A percentile compares a stretch with the other conserved stretches of the same genome.
phyloP scores from a whole-genome alignment of 108 stramenopile genomes.

The Cyclotella kingstonii region DNA sequence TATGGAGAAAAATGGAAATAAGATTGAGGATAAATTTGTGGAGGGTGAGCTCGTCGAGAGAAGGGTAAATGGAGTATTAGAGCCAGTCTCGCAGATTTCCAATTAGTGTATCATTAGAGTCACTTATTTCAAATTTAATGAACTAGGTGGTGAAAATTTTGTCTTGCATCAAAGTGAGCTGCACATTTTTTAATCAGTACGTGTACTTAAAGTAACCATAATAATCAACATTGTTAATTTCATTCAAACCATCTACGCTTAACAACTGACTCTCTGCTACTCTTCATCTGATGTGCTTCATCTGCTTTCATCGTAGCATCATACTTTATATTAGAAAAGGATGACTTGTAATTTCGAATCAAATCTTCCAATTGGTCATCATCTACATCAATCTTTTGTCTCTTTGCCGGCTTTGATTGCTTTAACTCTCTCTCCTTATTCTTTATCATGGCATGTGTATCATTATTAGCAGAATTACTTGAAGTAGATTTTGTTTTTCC shows the following conservation, averaged over 20 bases:
- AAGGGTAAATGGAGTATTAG: slow-evolving; percentile 57
- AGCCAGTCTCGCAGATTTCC: slow-evolving; percentile 6
- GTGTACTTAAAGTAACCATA: no score
- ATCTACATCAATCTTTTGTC: slow-evolving; percentile 50
- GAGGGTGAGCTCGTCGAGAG: slow-evolving; percentile 48
- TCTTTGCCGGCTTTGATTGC: slow-evolving; percentile 57
- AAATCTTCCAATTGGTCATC: slow-evolving; percentile 64
- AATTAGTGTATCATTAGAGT: background rate
- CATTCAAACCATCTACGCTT: slow-evolving; percentile 70
- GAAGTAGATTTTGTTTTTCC: slow-evolving; percentile 18
- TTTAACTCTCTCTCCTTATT: no score
- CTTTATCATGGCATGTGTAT: no score
- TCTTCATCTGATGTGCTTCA: slow-evolving; percentile 5
- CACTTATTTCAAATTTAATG: background rate
- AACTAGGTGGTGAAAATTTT: background rate
- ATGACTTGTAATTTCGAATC: slow-evolving; percentile 57
- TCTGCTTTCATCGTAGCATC: slow-evolving; percentile 7
- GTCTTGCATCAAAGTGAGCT: background rate
- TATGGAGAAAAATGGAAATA: slow-evolving; percentile 64
- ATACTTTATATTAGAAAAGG: slow-evolving; percentile 23
- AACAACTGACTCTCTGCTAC: slow-evolving; percentile 9
- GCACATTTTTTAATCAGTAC: no score
- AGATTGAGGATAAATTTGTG: slow-evolving; percentile 58
- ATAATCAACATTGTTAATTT: background rate
- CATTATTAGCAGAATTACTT: no score